Evolutionary conservation across 2,329 filamentous ascomycete genomes (phyloP), one percentile per base, ranked within the genome.

Genomic region (Trichoderma endophyticum): DNA sequence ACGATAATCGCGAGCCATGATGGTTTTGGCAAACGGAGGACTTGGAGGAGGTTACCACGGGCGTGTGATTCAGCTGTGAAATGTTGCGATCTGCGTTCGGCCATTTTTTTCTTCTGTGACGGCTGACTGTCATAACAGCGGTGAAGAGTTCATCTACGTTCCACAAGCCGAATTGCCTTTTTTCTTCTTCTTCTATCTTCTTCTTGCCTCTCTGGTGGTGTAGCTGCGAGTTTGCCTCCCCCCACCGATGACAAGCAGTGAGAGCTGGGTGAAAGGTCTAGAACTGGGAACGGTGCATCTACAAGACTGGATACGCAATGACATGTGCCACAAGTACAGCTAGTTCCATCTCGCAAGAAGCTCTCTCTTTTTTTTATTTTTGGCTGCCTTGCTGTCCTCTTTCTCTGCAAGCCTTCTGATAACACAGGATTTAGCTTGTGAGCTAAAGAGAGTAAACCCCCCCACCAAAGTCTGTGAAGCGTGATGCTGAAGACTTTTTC

Each of bases 401-500:
- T 39, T 24, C n/a, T 24, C 36, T 34, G 21, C 18, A n/a, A 65
- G 24, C 30, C 11, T 21, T 24, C 26, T 54, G 57, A 70, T 51
- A 59, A 70, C 48, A 51, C 6, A 54, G 1, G 39, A 28, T 18
- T 36, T 70, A 54, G 66, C 57, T 70, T 15, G 0, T 15, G 12
- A 15, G 28, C 66, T 62, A 62, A 24, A 21, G 5, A 43, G 18
- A 32, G 5, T 4, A 8, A 6, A 3, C 39, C 39, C 28, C 66
- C 66, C 66, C 66, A 36, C 39, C 21, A 7, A 26, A 21, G 18
- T 21, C 6, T 43, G 57, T 60, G 57, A 62, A 51, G 66, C 66
- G 66, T 70, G 66, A 70, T 70, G 66, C 66, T 70, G 66, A 70
- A 70, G 66, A 62, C 57, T 70, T 70, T 67, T 70, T 54, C 18